A percentile compares a stretch with the other conserved stretches of the same genome.
Evolutionary conservation across 2,329 filamentous ascomycete species (phyloP).

Genomic region (Claviceps lovelessii): DNA sequence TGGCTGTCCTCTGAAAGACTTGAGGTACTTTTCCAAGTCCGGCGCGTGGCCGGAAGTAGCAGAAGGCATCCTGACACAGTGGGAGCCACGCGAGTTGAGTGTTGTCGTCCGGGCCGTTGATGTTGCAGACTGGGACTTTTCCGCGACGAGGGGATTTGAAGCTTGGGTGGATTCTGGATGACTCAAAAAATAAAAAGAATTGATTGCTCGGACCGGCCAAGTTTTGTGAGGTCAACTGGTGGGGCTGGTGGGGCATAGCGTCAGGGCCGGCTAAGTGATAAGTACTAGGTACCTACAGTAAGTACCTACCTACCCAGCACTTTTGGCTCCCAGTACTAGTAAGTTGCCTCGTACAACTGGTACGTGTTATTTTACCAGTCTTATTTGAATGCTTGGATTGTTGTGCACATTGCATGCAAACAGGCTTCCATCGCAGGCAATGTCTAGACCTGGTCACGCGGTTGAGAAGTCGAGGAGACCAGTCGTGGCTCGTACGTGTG

Average conservation of each 20-base stretch:
- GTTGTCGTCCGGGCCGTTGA: neutral
- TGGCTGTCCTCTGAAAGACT: constrained; percentile 58
- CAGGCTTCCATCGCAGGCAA: neutral
- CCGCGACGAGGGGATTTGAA: constrained; percentile 2
- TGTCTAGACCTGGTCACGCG: too few relatives aligned
- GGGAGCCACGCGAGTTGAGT: neutral
- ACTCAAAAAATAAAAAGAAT: neutral
- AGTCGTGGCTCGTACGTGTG: too few relatives aligned
- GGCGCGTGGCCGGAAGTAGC: constrained; percentile 39
- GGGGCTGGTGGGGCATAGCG: neutral
- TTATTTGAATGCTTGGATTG: neutral
- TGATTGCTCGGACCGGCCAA: neutral
- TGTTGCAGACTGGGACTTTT: constrained; percentile 1
- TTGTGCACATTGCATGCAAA: neutral
- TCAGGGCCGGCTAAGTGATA: neutral
- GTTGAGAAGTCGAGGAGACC: too few relatives aligned
- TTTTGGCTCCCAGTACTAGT: too few relatives aligned
- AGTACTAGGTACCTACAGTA: too few relatives aligned
- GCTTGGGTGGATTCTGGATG: neutral
- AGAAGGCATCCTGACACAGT: constrained; percentile 18
- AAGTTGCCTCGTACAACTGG: too few relatives aligned
- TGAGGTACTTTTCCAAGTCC: constrained; percentile 63
- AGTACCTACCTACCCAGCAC: too few relatives aligned
- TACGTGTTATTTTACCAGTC: neutral
- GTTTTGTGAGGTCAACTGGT: neutral